Percentiles rank a stretch among this genome's conserved stretches.
Conservation (phyloP, 2,329 filamentous ascomycete species). For the Samsoniella hepiali region DNA sequence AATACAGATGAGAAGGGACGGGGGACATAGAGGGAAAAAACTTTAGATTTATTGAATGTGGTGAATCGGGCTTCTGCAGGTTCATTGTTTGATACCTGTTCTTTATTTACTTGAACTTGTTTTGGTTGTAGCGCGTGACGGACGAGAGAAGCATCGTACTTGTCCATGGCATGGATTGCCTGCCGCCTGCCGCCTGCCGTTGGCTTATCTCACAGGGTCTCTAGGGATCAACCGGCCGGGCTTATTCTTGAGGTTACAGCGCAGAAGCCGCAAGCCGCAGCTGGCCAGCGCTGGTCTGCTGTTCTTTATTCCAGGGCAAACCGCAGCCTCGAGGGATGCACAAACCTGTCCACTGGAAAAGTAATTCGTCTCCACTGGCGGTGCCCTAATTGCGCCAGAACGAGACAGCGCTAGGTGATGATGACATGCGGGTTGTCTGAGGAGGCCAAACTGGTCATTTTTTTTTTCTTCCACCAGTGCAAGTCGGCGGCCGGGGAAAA, state of each 20-base stretch:
- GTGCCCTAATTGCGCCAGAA: slow-evolving; percentile 9
- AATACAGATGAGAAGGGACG: background rate
- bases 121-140: background rate
- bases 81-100: background rate
- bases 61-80: background rate
- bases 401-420: slow-evolving; percentile 15
- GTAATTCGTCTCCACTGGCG: slow-evolving; percentile 11
- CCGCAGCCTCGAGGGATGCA: background rate
- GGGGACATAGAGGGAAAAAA: background rate
- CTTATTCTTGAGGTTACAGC: background rate
- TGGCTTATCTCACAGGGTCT: background rate
- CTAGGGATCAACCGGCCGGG: background rate
- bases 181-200: background rate
- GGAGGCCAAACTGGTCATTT: background rate
- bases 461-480: background rate
- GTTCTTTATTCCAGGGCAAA: background rate
- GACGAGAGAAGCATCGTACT: background rate
- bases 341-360: background rate
- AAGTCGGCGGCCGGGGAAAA: background rate
- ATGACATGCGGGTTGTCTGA: slow-evolving; percentile 4
- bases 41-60: background rate
- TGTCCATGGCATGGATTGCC: background rate
- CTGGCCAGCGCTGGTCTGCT: no score
- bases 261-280: background rate
- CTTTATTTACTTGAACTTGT: background rate